These are phyloP conservation scores for Dovyalis caffra DNA, from an alignment of 345 rosid genomes.

Conservation along the genomic window DNA sequence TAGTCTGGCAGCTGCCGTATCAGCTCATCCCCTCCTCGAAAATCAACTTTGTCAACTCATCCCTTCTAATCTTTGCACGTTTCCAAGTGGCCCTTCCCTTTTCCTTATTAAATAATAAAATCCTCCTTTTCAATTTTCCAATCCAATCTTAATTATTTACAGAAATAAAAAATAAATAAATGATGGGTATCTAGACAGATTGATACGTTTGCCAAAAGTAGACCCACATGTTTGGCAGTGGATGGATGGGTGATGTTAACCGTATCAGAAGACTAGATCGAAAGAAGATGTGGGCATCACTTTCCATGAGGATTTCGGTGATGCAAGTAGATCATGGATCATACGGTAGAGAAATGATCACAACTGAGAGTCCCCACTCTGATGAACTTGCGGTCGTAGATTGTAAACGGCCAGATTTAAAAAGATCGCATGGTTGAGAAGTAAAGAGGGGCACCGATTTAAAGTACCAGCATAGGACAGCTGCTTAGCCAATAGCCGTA, in stretches of 20 bases:
- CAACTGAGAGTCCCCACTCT: too few relatives aligned
- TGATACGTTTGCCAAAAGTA: conserved; percentile 2
- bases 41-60: conserved; percentile 20
- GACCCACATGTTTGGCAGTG: conserved; percentile 11
- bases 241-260: background rate
- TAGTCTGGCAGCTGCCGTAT: conserved; percentile 19
- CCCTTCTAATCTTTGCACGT: conserved; percentile 14
- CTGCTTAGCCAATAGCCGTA: background rate
- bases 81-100: background rate
- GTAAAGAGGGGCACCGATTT: background rate
- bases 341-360: background rate
- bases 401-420: too few relatives aligned
- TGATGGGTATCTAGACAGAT: background rate
- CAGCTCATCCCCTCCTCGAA: conserved; percentile 23
- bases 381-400: background rate
- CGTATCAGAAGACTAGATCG: conserved; percentile 24
- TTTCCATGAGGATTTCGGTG: conserved; percentile 17
- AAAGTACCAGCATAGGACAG: background rate
- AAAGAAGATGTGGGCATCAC: background rate
- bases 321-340: background rate
- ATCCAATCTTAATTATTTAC: background rate
- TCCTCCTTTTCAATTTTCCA: background rate
- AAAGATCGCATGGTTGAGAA: background rate
- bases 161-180: background rate
- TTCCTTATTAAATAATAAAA: background rate